Evolutionary conservation across 116 monocot genomes (phyloP).

Genomic region (Phalaenopsis hybrid): DNA sequence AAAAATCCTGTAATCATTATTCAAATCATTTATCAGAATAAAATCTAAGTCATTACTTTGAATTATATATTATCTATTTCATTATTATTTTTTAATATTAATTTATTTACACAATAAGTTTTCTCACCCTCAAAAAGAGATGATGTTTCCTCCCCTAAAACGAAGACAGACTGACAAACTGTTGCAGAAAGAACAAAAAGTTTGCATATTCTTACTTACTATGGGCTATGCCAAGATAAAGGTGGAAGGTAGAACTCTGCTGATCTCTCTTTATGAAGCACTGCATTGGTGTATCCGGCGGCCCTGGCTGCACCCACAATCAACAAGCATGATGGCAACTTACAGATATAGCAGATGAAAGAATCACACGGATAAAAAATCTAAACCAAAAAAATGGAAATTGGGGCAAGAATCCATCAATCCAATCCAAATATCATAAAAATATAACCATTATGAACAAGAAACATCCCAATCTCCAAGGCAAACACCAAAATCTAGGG

Average conservation of each 20-base stretch:
- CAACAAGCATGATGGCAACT: not conserved
- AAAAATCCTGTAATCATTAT: no score
- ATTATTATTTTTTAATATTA: no score
- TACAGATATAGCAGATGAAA: not conserved
- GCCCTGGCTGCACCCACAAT: conserved; percentile 22
- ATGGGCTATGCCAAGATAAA: conserved; percentile 29
- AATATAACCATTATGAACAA: conserved; percentile 11
- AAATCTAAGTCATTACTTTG: no score
- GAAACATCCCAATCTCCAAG: conserved; percentile 7
- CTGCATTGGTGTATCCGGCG: conserved; percentile 21
- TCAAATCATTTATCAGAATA: no score
- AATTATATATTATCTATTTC: no score
- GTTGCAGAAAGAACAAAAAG: not conserved
- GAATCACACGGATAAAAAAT: not conserved
- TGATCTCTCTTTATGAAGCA: conserved; percentile 37
- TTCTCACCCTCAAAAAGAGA: no score
- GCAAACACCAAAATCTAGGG: conserved; percentile 14
- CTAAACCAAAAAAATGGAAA: not conserved
- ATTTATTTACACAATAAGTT: no score
- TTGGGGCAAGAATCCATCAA: not conserved
- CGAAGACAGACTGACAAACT: no score
- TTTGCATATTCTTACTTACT: conserved; percentile 18
- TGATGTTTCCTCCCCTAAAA: no score
- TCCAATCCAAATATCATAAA: not conserved
- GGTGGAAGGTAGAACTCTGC: conserved; percentile 35